Percentiles rank a stretch among this genome's conserved stretches.
These are phyloP conservation scores for Hymenoscyphus scutula DNA, from an alignment of 2,329 filamentous ascomycete species.

Conservation along the genomic window DNA sequence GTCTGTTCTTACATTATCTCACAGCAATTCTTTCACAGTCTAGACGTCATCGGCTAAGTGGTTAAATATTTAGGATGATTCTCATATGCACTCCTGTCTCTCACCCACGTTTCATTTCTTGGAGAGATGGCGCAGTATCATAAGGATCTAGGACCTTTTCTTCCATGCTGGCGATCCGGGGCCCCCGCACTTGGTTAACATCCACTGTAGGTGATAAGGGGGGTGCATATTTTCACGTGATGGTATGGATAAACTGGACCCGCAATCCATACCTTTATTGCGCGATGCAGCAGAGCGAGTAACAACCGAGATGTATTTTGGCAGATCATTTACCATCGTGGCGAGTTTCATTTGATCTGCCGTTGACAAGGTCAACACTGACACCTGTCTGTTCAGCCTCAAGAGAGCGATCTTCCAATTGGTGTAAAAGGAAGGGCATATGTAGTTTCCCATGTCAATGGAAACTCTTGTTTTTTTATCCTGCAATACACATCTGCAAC, in stretches of 20 bases:
- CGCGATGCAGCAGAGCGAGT: background rate
- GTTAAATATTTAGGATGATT: background rate
- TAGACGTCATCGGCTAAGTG: background rate
- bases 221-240: background rate
- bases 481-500: constrained; percentile 8
- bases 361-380: background rate
- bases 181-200: background rate
- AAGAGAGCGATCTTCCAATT: constrained; percentile 6
- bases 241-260: background rate
- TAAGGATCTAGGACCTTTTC: background rate
- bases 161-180: background rate
- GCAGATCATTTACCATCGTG: constrained; percentile 9
- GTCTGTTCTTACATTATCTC: background rate
- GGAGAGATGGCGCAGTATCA: background rate
- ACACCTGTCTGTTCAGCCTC: constrained; percentile 1
- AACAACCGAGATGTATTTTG: constrained; percentile 11
- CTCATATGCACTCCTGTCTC: background rate
- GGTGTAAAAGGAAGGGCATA: background rate
- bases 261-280: background rate
- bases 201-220: background rate
- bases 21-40: background rate
- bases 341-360: constrained; percentile 7
- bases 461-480: constrained; percentile 14
- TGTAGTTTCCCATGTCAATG: background rate
- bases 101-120: background rate